Conservation (phyloP, 345 rosid genomes). For the Acer campestre region DNA sequence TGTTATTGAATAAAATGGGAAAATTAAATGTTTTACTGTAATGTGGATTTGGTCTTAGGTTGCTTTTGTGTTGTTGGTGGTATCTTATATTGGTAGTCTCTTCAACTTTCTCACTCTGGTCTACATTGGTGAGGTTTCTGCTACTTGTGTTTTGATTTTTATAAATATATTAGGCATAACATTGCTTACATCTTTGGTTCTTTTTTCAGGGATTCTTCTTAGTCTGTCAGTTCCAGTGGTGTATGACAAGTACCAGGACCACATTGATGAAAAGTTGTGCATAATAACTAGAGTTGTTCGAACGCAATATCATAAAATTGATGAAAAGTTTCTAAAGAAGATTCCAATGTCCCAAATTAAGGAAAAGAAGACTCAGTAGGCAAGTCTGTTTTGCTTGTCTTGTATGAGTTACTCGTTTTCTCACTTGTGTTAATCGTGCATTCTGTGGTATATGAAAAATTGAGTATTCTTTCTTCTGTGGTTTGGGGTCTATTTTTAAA, state of each 20-base stretch:
- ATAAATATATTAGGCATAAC: neutral
- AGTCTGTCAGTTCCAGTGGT: slow-evolving; percentile 68
- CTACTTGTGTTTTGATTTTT: neutral
- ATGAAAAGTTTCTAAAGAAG: slow-evolving; percentile 54
- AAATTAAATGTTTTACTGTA: neutral
- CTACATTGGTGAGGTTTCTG: slow-evolving; percentile 68
- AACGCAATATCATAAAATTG: slow-evolving; percentile 59
- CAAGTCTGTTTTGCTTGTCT: slow-evolving; percentile 23
- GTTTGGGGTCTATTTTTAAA: neutral
- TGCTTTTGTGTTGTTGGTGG: slow-evolving; percentile 51
- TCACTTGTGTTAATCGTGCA: neutral
- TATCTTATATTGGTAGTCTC: slow-evolving; percentile 68
- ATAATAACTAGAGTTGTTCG: slow-evolving; percentile 44
- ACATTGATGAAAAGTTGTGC: slow-evolving; percentile 63
- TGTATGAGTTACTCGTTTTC: neutral
- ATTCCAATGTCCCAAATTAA: slow-evolving; percentile 50
- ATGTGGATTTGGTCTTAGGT: slow-evolving; percentile 45
- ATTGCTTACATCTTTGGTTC: slow-evolving; percentile 7
- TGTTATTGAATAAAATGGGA: neutral
- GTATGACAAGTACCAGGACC: slow-evolving; percentile 73
- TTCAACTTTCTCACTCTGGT: slow-evolving; percentile 73
- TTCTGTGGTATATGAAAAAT: neutral
- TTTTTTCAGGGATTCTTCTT: slow-evolving; percentile 64
- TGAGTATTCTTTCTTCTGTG: neutral
- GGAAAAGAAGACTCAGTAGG: slow-evolving; percentile 78